Conservation (phyloP, 768 basidiomycete species). For the Russula lepida region DNA sequence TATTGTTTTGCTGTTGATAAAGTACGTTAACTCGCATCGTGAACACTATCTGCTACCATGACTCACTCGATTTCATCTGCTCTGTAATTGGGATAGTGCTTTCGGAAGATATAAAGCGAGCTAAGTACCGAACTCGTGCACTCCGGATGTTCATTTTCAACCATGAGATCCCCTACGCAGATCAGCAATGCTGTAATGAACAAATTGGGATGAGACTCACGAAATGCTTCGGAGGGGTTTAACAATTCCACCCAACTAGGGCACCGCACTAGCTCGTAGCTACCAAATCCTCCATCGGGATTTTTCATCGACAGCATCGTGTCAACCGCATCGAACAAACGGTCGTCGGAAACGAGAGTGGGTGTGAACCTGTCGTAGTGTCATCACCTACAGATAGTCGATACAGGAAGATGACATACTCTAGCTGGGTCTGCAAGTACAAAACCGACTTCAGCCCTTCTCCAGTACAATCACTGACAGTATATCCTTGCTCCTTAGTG, state of each 20-base stretch:
- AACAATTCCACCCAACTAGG: slow-evolving; percentile 73
- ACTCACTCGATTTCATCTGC: slow-evolving; percentile 66
- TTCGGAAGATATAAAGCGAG: slow-evolving; percentile 75
- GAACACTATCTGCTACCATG: neutral
- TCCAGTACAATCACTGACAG: slow-evolving; percentile 90
- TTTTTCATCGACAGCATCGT: slow-evolving; percentile 84
- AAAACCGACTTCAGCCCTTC: slow-evolving; percentile 90
- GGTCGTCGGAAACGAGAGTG: slow-evolving; percentile 61
- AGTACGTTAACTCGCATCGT: neutral
- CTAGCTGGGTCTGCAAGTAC: slow-evolving; percentile 72
- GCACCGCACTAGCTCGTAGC: slow-evolving; percentile 85
- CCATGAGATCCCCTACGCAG: slow-evolving; percentile 83
- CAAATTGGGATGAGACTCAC: slow-evolving; percentile 30
- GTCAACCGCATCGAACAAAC: slow-evolving; percentile 83
- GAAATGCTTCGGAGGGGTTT: slow-evolving; percentile 96
- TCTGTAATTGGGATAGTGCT: slow-evolving; percentile 74
- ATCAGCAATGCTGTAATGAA: neutral
- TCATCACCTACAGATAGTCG: slow-evolving; percentile 1
- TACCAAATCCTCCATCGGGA: slow-evolving; percentile 80
- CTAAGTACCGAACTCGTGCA: slow-evolving; percentile 96
- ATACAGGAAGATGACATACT: slow-evolving; percentile 38
- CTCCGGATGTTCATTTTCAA: slow-evolving; percentile 91
- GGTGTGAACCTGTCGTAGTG: slow-evolving; percentile 51
- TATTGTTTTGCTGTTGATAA: slow-evolving; percentile 47
- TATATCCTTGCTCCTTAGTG: slow-evolving; percentile 90